phyloP scores from a whole-genome alignment of 495 filamentous ascomycete genomes.

The Daldinia childiae region DNA sequence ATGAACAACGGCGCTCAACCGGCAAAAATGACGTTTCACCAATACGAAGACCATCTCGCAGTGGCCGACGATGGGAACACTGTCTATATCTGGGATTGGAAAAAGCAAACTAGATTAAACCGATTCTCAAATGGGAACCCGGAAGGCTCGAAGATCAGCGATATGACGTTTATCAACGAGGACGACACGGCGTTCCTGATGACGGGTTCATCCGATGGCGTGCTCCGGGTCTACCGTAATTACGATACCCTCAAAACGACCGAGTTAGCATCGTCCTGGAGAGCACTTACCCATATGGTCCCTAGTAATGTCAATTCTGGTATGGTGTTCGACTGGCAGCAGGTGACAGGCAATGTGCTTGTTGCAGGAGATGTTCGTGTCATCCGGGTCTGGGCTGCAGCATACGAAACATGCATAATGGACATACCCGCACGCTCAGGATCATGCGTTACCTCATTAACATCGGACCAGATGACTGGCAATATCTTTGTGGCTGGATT shows the following conservation, averaged over 20 bases:
- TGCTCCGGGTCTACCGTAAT: slow-evolving; percentile 91
- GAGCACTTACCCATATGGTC: slow-evolving; percentile 90
- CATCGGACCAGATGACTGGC: slow-evolving; percentile 96
- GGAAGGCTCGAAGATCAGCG: slow-evolving; percentile 87
- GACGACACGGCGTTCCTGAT: slow-evolving; percentile 95
- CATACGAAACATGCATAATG: slow-evolving; percentile 88
- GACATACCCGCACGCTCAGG: slow-evolving; percentile 96
- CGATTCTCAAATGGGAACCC: slow-evolving; percentile 96
- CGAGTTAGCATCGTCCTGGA: slow-evolving; percentile 91
- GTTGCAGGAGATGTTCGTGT: slow-evolving; percentile 97
- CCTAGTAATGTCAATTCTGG: slow-evolving; percentile 93
- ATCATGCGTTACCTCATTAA: slow-evolving; percentile 93
- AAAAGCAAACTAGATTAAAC: slow-evolving; percentile 72
- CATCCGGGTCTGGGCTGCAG: slow-evolving; percentile 95
- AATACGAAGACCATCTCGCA: slow-evolving; percentile 94
- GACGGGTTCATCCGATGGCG: slow-evolving; percentile 93
- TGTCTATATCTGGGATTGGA: slow-evolving; percentile 94
- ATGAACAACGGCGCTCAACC: slow-evolving; percentile 91
- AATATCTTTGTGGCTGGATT: slow-evolving; percentile 96
- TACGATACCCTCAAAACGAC: slow-evolving; percentile 77
- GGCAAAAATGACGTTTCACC: slow-evolving; percentile 92
- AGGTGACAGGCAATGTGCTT: slow-evolving; percentile 91
- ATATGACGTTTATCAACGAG: slow-evolving; percentile 96
- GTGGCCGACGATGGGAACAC: slow-evolving; percentile 94
- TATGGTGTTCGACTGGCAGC: slow-evolving; percentile 97